Evolutionary conservation across 176 grass and related monocot genomes (phyloP).

Genomic region (Oryza australiensis): DNA sequence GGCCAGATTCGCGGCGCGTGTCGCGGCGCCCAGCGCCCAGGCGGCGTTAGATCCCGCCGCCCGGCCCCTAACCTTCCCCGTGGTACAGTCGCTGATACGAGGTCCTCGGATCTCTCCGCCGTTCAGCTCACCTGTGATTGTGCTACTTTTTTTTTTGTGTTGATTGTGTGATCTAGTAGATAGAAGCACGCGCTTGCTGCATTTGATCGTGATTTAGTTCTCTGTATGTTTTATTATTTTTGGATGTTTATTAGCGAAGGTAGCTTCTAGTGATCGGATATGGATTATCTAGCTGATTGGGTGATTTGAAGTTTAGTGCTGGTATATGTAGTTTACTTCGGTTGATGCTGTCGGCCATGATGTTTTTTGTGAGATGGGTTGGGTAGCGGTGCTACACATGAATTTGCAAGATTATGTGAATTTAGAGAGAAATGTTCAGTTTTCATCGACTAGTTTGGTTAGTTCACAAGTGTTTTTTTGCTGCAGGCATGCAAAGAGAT

Average conservation of each 20-base stretch:
- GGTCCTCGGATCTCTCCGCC: not conserved
- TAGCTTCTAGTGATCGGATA: constrained; percentile 8
- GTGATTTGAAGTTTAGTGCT: not conserved
- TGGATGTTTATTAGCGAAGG: not conserved
- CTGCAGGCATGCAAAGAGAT: constrained; percentile 13
- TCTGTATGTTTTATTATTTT: not conserved
- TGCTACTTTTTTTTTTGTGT: not conserved
- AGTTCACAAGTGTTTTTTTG: not conserved
- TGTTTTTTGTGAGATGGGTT: not conserved
- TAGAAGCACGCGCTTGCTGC: constrained; percentile 10
- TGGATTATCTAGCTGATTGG: constrained; percentile 18
- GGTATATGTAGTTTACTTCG: not conserved
- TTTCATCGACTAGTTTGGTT: not conserved
- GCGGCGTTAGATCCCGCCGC: not conserved
- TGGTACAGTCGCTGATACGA: constrained; percentile 11
- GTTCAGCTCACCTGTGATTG: not conserved
- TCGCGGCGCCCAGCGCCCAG: too few species aligned
- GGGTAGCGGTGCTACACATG: not conserved
- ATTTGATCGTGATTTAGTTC: not conserved
- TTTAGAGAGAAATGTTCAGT: not conserved
- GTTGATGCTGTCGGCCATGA: not conserved
- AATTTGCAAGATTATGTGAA: constrained; percentile 1
- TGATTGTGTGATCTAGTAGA: not conserved
- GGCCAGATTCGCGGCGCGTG: not conserved
- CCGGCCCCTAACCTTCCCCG: not conserved